Conservation (phyloP, 345 rosid genomes). For the Brassica incana region DNA sequence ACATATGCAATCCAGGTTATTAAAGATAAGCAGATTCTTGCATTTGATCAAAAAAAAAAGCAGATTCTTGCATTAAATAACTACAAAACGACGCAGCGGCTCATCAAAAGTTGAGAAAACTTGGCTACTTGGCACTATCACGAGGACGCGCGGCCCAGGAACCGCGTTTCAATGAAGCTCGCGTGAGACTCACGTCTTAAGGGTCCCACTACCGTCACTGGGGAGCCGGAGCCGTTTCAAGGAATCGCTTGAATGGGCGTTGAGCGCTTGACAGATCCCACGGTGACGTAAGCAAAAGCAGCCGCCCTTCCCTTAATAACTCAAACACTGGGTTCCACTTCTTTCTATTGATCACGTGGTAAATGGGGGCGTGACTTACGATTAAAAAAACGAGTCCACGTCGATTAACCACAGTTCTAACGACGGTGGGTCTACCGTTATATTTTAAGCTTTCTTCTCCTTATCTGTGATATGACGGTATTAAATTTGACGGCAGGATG, state of each 20-base stretch:
- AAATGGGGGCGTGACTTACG: too few species aligned
- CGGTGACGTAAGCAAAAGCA: conserved; percentile 15
- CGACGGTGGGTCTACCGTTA: too few species aligned
- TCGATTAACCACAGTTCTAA: too few species aligned
- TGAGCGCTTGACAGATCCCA: conserved; percentile 6
- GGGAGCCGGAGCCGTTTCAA: conserved; percentile 8
- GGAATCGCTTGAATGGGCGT: conserved; percentile 11
- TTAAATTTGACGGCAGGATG: too few species aligned
- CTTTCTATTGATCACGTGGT: neutral
- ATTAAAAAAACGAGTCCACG: too few species aligned
- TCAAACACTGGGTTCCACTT: conserved; percentile 9
- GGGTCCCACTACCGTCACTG: conserved; percentile 20
- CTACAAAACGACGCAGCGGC: conserved; percentile 23
- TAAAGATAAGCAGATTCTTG: conserved; percentile 23
- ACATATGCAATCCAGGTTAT: neutral
- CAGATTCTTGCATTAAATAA: conserved; percentile 10
- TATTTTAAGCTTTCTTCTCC: too few species aligned
- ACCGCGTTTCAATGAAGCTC: conserved; percentile 24
- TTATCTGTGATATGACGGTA: too few species aligned
- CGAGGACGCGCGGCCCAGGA: conserved; percentile 39
- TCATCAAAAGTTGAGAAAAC: conserved; percentile 17
- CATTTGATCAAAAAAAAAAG: too few species aligned
- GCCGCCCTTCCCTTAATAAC: conserved; percentile 12
- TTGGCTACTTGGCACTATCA: conserved; percentile 25
- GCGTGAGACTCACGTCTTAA: conserved; percentile 24